Base-by-base conservation (phyloP, 192 early-diverging fungal genomes). In the Coemansia sp. region DNA sequence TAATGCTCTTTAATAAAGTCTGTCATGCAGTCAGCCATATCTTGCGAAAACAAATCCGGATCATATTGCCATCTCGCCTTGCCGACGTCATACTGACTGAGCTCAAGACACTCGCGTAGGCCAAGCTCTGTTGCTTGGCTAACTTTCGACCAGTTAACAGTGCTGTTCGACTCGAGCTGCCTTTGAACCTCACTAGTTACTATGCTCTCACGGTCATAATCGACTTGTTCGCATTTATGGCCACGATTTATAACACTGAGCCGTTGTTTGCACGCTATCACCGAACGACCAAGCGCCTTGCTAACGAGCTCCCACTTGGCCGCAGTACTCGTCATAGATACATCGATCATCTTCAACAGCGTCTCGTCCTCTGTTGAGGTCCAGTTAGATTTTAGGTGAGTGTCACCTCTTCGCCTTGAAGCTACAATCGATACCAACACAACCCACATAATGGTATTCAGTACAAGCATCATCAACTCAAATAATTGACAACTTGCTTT, bases 51-150 rank as follows among this genome's bases (percentile, higher is more conserved):
- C 1, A 40, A 41, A 1, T 74, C 59, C 20, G 55, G 66, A 20
- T 68, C 38, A 9, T 74, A 74, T 0, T 33, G 18, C 72, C 72
- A 74, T 8, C 40, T 55, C 8, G 33, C 13, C 16, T 74, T 74
- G 13, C 66, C 72, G 0, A 0, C 38, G 27, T 42, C 43, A 15
- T 49, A 63, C 24, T 29, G 40, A 12, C 44, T 63, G 60, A 12
- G 42, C 31, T 74, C 72, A 57, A 74, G 16, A 9, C 72, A 74
- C 24, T 54, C 33, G 36, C 15, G 66, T 46, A 51, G 41, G 18
- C 49, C n/a, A 6, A 51, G 49, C 18, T 8, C 20, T 20, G 20
- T 24, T 22, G 20, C 49, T 51, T 24, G 49, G 20, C 49, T 51
- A 8, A 22, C 9, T 51, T 9, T 3, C 1, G 36, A 13, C 72